phyloP scores from a whole-genome alignment of 805 yeast species.

The Metschnikowia noctiluminum region DNA sequence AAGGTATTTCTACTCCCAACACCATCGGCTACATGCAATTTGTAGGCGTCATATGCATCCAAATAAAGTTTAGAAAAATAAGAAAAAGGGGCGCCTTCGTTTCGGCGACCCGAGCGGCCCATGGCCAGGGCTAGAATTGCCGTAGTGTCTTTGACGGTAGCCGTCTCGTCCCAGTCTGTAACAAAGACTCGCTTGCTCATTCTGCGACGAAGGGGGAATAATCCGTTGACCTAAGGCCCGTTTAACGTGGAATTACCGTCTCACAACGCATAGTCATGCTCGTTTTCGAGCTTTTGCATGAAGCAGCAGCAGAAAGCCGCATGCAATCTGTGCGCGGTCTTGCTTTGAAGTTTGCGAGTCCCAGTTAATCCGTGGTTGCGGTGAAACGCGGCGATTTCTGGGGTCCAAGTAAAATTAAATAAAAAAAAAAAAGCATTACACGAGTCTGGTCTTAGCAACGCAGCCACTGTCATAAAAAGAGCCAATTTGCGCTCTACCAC shows the following conservation, averaged over 20 bases:
- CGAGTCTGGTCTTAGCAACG: background rate
- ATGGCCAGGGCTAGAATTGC: constrained; percentile 48
- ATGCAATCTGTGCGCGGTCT: constrained; percentile 1
- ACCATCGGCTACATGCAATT: background rate
- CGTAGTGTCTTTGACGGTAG: constrained; percentile 55
- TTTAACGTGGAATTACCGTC: background rate
- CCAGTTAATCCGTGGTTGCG: background rate
- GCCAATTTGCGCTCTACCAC: too few relatives aligned
- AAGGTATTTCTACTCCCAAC: constrained; percentile 20
- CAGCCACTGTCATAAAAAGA: too few relatives aligned
- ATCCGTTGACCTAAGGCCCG: background rate
- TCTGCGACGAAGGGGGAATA: background rate
- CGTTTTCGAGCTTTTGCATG: constrained; percentile 4
- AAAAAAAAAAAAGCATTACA: too few relatives aligned
- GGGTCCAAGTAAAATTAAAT: background rate
- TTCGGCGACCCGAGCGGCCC: background rate
- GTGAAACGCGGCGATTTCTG: constrained; percentile 1
- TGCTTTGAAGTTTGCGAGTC: background rate
- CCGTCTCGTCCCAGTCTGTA: constrained; percentile 68
- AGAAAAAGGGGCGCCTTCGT: constrained; percentile 33
- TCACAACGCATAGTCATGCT: constrained; percentile 4
- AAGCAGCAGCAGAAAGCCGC: constrained; percentile 4
- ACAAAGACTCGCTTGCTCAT: constrained; percentile 26
- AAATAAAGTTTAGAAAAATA: constrained; percentile 45
- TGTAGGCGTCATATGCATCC: constrained; percentile 32